Conservation (phyloP, 169 alveolate genomes). For the Babesia divergens region DNA sequence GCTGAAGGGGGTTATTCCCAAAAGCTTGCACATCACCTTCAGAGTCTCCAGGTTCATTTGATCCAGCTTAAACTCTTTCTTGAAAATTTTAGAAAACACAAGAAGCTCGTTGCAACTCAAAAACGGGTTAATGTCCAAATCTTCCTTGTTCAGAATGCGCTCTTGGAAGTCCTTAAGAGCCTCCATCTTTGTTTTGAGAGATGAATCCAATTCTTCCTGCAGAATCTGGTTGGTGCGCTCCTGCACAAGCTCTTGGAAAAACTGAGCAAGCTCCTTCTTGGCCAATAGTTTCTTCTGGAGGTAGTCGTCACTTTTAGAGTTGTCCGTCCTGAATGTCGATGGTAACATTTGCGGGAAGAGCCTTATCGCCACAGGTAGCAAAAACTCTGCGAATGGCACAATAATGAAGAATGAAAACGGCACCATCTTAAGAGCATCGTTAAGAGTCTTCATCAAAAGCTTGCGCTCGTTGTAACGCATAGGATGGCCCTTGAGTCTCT, state of each 20-base stretch:
- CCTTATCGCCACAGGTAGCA: slow-evolving; percentile 82
- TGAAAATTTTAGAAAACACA: slow-evolving; percentile 78
- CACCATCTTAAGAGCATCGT: slow-evolving; percentile 81
- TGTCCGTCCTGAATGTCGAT: slow-evolving; percentile 79
- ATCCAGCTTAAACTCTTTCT: slow-evolving; percentile 82
- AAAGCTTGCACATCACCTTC: slow-evolving; percentile 79
- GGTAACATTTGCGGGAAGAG: slow-evolving; percentile 87
- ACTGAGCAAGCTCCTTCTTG: slow-evolving; percentile 82
- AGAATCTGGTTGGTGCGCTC: slow-evolving; percentile 71
- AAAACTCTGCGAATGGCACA: slow-evolving; percentile 85
- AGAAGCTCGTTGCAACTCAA: slow-evolving; percentile 67
- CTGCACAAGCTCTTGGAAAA: slow-evolving; percentile 81
- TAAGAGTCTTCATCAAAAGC: slow-evolving; percentile 78
- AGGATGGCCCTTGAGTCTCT: slow-evolving; percentile 79
- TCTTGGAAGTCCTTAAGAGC: slow-evolving; percentile 79
- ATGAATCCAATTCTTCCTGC: slow-evolving; percentile 70
- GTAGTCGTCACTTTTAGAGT: slow-evolving; percentile 71
- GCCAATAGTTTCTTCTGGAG: slow-evolving; percentile 81
- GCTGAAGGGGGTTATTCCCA: slow-evolving; percentile 83
- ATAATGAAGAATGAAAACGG: slow-evolving; percentile 85
- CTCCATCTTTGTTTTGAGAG: slow-evolving; percentile 67
- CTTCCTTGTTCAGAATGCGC: slow-evolving; percentile 74
- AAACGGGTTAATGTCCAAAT: slow-evolving; percentile 77
- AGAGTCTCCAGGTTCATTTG: slow-evolving; percentile 82
- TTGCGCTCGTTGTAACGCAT: slow-evolving; percentile 79